Conservation (phyloP, 176 grass and related monocot genomes). For the Pontederia crassipes region DNA sequence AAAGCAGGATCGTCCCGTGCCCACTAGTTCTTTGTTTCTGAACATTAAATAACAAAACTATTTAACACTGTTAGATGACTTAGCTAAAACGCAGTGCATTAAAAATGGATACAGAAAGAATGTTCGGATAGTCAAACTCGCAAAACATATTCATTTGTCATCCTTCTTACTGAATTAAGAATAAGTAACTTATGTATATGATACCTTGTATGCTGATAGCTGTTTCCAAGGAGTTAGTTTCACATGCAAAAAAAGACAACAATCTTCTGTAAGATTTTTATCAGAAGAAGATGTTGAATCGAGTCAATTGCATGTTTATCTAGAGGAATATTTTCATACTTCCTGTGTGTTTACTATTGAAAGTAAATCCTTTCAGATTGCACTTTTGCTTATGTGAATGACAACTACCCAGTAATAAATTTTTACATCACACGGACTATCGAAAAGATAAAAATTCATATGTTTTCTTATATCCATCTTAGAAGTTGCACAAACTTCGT, state of each 20-base stretch:
- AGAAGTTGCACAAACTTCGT: too few species aligned
- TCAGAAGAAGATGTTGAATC: background rate
- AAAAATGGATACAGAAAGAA: conserved; percentile 10
- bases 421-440: too few species aligned
- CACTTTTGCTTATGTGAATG: too few species aligned
- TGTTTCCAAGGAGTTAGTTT: conserved; percentile 41
- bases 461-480: too few species aligned
- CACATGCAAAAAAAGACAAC: conserved; percentile 33
- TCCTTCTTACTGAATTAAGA: conserved; percentile 9
- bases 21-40: conserved; percentile 99
- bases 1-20: conserved; percentile 96
- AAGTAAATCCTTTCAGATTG: too few species aligned
- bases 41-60: background rate
- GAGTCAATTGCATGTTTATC: background rate
- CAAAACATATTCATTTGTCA: too few species aligned
- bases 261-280: conserved; percentile 26
- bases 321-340: background rate
- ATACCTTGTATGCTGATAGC: conserved; percentile 99
- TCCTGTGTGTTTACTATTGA: too few species aligned
- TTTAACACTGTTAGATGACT: background rate
- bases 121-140: background rate
- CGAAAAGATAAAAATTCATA: too few species aligned
- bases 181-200: conserved; percentile 69
- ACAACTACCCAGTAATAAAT: too few species aligned
- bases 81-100: background rate